Evolutionary conservation across 1,284 basidiomycete genomes (phyloP), one percentile per base, ranked within the genome.

Genomic region (Amylostereum areolatum): DNA sequence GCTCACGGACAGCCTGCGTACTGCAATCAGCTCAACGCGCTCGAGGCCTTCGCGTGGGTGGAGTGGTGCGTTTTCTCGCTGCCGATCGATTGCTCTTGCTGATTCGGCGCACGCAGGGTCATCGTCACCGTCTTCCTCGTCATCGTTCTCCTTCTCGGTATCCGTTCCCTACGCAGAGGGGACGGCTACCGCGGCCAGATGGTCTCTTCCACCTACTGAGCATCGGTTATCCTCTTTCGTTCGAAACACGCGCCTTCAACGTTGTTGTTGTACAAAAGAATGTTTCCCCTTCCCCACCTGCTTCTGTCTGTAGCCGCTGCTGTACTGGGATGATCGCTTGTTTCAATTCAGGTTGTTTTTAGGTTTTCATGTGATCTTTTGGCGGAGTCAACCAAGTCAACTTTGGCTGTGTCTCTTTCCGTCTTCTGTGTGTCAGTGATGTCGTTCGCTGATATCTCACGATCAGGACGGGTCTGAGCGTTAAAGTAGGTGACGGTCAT

Each of bases 31-130:
- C 41, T 43, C 41, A 43, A 28, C 57, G 80, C 82, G 7, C 62
- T 81, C 7, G 73, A 77, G 59, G 81, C 65, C 31, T 83, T 83
- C 54, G 74, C 78, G 9, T 83, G 81, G 81, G 56, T 80, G n/a
- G 73, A 77, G 54, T 83, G 78, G 81, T 81, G 49, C 55, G 73
- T 62, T n/a, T 42, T 9, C 25, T n/a, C 47, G 5, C 18, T 50
- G 24, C 24, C 39, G 32, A 27, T 46, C 24, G 3, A 46, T 43
- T 18, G 47, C 10, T 53, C 12, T 28, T 8, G 41, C 41, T 43
- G 25, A 43, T 28, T 18, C 25, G n/a, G n/a, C 41, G 41, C 6
- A 7, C n/a, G 34, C 53, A 83, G 82, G 78, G 69, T 82, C 30
- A 51, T 83, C 34, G 62, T 77, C 12, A 82, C 81, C 1, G 63